Evolutionary conservation across 2,329 filamentous ascomycete genomes (phyloP).

Genomic region (Blumeria graminis): DNA sequence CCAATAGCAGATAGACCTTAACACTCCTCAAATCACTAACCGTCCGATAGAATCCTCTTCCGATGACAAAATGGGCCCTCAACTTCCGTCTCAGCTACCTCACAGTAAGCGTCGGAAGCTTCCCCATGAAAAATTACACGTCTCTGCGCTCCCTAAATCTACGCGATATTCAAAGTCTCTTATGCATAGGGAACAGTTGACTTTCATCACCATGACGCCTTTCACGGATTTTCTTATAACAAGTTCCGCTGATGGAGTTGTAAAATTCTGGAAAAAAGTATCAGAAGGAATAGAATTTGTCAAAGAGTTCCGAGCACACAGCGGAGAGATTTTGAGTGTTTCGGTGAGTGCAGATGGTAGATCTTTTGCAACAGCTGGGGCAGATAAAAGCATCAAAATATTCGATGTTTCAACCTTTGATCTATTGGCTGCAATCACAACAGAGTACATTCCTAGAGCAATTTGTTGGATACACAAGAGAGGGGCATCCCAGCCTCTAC

Average conservation of each 20-base stretch:
- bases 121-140: slow-evolving; percentile 84
- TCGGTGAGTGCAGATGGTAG: slow-evolving; percentile 74
- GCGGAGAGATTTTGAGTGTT: slow-evolving; percentile 59
- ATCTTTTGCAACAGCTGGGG: slow-evolving; percentile 76
- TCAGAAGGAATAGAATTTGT: slow-evolving; percentile 84
- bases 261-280: slow-evolving; percentile 99
- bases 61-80: slow-evolving; percentile 81
- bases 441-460: slow-evolving; percentile 51
- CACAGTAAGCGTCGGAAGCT: slow-evolving; percentile 84
- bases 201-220: slow-evolving; percentile 71
- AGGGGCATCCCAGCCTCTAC: slow-evolving; percentile 64
- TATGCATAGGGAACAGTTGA: slow-evolving; percentile 93
- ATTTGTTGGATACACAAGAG: slow-evolving; percentile 82
- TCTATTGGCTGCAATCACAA: slow-evolving; percentile 55
- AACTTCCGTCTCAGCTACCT: slow-evolving; percentile 56
- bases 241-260: slow-evolving; percentile 77
- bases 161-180: slow-evolving; percentile 77
- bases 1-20: too few relatives aligned
- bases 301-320: slow-evolving; percentile 87
- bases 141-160: slow-evolving; percentile 66
- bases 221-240: slow-evolving; percentile 90
- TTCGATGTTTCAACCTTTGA: slow-evolving; percentile 73
- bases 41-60: slow-evolving; percentile 27
- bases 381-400: slow-evolving; percentile 57
- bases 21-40: too few relatives aligned